A percentile compares a stretch with the other conserved stretches of the same genome.
phyloP scores from a whole-genome alignment of 108 stramenopile genomes.

The Skeletonema marinoi region DNA sequence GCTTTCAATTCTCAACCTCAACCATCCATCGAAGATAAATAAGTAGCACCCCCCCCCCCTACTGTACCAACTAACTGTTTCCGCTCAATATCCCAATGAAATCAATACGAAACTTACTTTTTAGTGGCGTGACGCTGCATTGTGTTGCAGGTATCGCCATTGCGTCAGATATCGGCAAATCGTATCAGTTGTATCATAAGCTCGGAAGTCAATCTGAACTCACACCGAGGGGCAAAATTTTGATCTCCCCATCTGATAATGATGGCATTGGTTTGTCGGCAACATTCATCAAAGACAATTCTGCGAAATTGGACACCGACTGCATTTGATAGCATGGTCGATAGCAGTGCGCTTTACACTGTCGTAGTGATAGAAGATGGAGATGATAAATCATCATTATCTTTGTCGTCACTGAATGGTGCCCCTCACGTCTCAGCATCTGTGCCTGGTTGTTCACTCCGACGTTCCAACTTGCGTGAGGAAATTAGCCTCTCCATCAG shows the following conservation, averaged over 20 bases:
- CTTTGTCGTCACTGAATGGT: slow-evolving; percentile 1
- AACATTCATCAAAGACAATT: slow-evolving; percentile 18
- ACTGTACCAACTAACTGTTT: no score
- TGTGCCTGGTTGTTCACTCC: slow-evolving; percentile 46
- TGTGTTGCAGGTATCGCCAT: neutral
- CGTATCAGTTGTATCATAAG: slow-evolving; percentile 36
- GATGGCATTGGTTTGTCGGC: slow-evolving; percentile 24
- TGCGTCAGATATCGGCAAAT: slow-evolving; percentile 35
- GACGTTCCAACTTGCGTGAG: slow-evolving; percentile 56
- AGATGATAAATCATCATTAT: slow-evolving; percentile 1
- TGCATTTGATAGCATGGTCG: slow-evolving; percentile 41
- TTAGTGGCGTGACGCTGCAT: neutral
- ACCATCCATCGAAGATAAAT: no score
- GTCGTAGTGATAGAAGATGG: slow-evolving; percentile 27
- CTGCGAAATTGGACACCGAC: slow-evolving; percentile 25
- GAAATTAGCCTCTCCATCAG: slow-evolving; percentile 68
- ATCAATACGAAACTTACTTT: neutral
- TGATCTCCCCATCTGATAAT: slow-evolving; percentile 31
- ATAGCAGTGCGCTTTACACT: slow-evolving; percentile 37
- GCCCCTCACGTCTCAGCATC: slow-evolving; percentile 32
- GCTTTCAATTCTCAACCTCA: no score
- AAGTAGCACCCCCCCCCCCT: no score
- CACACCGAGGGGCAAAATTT: slow-evolving; percentile 37
- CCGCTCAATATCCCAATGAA: neutral
- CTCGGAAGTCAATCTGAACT: slow-evolving; percentile 27